Evolutionary conservation across 345 rosid species (phyloP), one percentile per base, ranked within the genome.

Genomic region (Eucalyptus curtisii): DNA sequence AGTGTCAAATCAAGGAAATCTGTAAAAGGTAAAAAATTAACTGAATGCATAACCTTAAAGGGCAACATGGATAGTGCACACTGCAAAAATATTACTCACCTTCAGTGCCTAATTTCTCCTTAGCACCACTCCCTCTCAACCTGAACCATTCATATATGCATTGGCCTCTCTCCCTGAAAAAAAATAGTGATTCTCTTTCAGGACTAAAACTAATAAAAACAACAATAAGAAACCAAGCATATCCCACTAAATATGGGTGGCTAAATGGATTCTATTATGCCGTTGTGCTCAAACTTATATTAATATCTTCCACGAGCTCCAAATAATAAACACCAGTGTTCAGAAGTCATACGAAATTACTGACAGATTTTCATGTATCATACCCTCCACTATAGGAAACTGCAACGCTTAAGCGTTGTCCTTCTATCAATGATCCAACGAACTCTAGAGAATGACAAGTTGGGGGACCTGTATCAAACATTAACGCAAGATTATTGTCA

Each of bases 381-480:
- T 91, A 97, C 99, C 99, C 99, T 93, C 99, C 99, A 80, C 87
- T 91, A 87, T 97, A 97, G 88, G 98, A 92, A 89, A 97, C 98
- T 87, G 94, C 90, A 93, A 96, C 93, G 93, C 99, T 96, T 92
- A 97, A 89, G 13, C 98, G 95, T 48, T 97, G 99, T 76, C 99
- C 99, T 94, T 97, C 99, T 86, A 95, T 93, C 95, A 97, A 91
- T 86, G 99, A 96, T 91, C 99, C 99, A 66, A 97, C 93, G 89
- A 96, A 96, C 87, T 96, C 97, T 86, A 97, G 71, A 86, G 98
- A 97, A 88, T 92, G 95, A 90, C 99, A 97, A 89, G 93, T 94
- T 88, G 99, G 99, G 87, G 90, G 94, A 66, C 99, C 99, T 97
- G 92, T 91, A 90, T 49, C 68, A 84, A 86, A 86, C 50, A 42